Evolutionary conservation across 140 eudicot genomes (phyloP).

Genomic region (Ambrosia hybrid): DNA sequence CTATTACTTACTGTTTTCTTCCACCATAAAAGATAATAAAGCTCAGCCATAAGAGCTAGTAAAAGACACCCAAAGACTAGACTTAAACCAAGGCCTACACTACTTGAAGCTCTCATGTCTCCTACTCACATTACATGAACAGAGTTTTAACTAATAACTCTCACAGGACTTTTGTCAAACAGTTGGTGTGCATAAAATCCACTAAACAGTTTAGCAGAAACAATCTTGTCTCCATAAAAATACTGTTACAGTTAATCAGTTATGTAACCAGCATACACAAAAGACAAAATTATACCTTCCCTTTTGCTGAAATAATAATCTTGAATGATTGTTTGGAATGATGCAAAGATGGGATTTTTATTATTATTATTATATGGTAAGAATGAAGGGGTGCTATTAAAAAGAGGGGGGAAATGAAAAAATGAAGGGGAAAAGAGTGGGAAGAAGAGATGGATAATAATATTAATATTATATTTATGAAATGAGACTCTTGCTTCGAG

Average conservation of each 20-base stretch:
- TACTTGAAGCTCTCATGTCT: constrained; percentile 63
- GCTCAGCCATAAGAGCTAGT: constrained; percentile 62
- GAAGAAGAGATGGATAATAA: no score
- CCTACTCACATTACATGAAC: constrained; percentile 21
- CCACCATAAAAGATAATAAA: constrained; percentile 75
- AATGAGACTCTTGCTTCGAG: constrained; percentile 26
- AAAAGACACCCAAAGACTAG: constrained; percentile 68
- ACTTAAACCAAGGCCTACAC: constrained; percentile 62
- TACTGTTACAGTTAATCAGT: neutral
- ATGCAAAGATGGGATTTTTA: constrained; percentile 1
- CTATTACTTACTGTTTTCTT: constrained; percentile 50
- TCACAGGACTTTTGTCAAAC: constrained; percentile 23
- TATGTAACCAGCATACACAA: constrained; percentile 15
- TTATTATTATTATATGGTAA: neutral
- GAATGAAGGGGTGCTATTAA: neutral
- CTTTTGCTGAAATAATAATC: constrained; percentile 8
- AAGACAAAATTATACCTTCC: constrained; percentile 10
- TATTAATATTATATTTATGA: constrained; percentile 12
- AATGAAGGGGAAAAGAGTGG: neutral
- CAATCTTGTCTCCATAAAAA: neutral
- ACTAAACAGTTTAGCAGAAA: constrained; percentile 2
- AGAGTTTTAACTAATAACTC: neutral
- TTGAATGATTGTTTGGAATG: constrained; percentile 23
- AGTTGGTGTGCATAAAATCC: constrained; percentile 29
- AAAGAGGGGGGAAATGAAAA: neutral